A percentile compares a stretch with the other conserved stretches of the same genome.
Conservation (phyloP, 1,284 basidiomycete species). For the Rhodotorula sp. region DNA sequence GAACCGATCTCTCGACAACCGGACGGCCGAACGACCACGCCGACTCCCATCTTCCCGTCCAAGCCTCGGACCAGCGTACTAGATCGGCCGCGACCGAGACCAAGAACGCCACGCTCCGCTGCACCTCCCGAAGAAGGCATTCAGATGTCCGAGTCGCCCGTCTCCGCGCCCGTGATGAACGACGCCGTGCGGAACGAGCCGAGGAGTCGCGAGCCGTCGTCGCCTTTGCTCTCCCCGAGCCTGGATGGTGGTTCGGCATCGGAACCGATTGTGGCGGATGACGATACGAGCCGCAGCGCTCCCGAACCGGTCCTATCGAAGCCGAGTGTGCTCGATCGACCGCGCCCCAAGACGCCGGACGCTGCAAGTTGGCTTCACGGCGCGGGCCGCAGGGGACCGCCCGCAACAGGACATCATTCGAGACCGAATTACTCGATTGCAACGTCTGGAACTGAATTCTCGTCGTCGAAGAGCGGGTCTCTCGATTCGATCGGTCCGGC, state of each 20-base stretch:
- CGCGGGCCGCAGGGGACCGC: not conserved
- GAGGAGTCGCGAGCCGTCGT: not conserved
- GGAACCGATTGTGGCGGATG: no score
- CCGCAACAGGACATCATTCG: not conserved
- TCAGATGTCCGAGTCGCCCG: not conserved
- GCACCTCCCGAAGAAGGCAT: not conserved
- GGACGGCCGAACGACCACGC: not conserved
- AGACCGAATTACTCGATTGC: not conserved
- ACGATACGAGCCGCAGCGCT: no score
- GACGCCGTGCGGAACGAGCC: not conserved
- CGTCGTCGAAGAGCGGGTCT: conserved; percentile 12
- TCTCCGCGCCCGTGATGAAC: not conserved
- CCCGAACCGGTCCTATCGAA: not conserved
- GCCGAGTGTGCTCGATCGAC: conserved; percentile 15
- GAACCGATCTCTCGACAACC: not conserved
- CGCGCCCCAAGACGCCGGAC: conserved; percentile 23
- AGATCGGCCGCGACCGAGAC: conserved; percentile 25
- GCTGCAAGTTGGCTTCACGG: not conserved
- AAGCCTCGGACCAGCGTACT: conserved; percentile 7
- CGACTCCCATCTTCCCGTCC: not conserved
- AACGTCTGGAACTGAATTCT: conserved; percentile 3
- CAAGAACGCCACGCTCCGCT: conserved; percentile 23
- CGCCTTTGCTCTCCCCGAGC: not conserved
- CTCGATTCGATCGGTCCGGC: conserved; percentile 16
- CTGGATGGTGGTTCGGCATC: no score